A percentile compares a stretch with the other conserved stretches of the same genome.
Conservation (phyloP, 2,329 filamentous ascomycete species). For the Calonectria hawksworthii region DNA sequence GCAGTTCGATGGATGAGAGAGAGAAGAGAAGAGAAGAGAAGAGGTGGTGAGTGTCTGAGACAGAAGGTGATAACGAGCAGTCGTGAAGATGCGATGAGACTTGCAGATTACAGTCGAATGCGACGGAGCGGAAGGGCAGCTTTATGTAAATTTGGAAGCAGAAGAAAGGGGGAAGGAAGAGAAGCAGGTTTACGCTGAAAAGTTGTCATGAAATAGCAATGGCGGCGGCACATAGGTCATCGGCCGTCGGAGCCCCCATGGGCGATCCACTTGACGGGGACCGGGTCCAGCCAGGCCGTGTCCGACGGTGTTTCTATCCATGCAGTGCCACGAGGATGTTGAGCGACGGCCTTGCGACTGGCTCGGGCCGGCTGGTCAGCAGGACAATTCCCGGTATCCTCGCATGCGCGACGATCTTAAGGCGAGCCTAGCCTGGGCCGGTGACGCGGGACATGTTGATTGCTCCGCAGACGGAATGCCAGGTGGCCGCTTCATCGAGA, state of each 20-base stretch:
- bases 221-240: conserved; percentile 21
- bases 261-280: neutral
- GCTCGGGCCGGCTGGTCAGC: conserved; percentile 32
- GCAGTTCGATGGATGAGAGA: conserved; percentile 20
- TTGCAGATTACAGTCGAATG: neutral
- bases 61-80: conserved; percentile 22
- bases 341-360: conserved; percentile 27
- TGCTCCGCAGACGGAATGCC: conserved; percentile 21
- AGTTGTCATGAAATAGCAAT: conserved; percentile 35
- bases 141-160: conserved; percentile 20
- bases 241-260: conserved; percentile 1
- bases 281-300: conserved; percentile 6
- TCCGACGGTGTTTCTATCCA: neutral
- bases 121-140: neutral
- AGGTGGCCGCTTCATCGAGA: conserved; percentile 15
- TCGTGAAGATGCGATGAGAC: neutral
- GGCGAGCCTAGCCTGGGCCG: conserved; percentile 31
- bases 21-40: conserved; percentile 21
- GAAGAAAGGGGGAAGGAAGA: conserved; percentile 14
- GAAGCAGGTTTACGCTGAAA: neutral
- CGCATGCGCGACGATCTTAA: conserved; percentile 28
- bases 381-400: conserved; percentile 32
- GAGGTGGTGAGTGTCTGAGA: conserved; percentile 28
- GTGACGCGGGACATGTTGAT: conserved; percentile 6
- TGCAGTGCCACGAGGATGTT: conserved; percentile 35